A percentile compares a stretch with the other conserved stretches of the same genome.
These are phyloP conservation scores for Termitomyces sp. DNA, from an alignment of 768 basidiomycete species.

Conservation along the genomic window DNA sequence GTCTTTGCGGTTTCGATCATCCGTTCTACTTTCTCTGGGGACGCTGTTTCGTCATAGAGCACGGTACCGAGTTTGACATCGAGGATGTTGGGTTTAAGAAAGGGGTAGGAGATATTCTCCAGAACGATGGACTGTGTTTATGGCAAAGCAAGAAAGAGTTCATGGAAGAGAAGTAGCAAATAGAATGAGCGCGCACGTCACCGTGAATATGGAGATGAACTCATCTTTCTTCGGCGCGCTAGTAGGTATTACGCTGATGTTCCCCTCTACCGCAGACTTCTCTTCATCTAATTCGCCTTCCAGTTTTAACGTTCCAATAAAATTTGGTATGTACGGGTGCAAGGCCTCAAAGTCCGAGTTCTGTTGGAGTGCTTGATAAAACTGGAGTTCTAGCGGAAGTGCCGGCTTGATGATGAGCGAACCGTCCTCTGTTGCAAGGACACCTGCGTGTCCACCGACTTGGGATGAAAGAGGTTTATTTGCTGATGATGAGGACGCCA, in stretches of 20 bases:
- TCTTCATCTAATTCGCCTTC: constrained; percentile 50
- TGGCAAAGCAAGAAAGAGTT: not conserved
- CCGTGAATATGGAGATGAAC: not conserved
- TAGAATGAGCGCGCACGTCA: not conserved
- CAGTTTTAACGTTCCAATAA: constrained; percentile 72
- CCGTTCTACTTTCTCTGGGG: constrained; percentile 68
- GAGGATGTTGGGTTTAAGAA: constrained; percentile 77
- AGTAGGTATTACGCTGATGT: constrained; percentile 11
- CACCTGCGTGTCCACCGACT: constrained; percentile 78
- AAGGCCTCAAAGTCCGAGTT: constrained; percentile 37
- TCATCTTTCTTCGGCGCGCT: constrained; percentile 15
- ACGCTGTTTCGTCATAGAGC: constrained; percentile 67
- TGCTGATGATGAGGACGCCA: not conserved
- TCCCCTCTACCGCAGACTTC: constrained; percentile 13
- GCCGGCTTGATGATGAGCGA: constrained; percentile 81
- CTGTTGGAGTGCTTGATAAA: constrained; percentile 56
- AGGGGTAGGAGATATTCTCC: constrained; percentile 73
- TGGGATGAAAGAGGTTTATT: constrained; percentile 25
- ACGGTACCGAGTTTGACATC: constrained; percentile 93
- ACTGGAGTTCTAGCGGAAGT: constrained; percentile 55
- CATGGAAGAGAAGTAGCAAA: not conserved
- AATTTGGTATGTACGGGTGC: constrained; percentile 62
- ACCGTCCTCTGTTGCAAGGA: constrained; percentile 66
- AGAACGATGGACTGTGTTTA: constrained; percentile 69
- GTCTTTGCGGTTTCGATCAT: constrained; percentile 67